A percentile compares a stretch with the other conserved stretches of the same genome.
Conservation (phyloP, 1,139 yeast species). For the Kodamaea alishanica region DNA sequence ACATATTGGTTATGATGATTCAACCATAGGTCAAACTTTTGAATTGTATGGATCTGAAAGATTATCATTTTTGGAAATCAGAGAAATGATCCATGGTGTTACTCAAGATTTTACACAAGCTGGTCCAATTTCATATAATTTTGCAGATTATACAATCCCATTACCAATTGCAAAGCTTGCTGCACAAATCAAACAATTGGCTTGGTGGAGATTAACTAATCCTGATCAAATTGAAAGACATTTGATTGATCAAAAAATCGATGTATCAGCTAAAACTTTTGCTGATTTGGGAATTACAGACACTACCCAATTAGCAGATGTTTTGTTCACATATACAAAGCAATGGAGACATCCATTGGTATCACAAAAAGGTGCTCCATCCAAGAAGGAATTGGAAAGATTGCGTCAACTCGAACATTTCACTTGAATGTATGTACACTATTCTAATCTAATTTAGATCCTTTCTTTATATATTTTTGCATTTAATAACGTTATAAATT, state of each 20-base stretch:
- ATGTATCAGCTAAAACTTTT: slow-evolving; percentile 61
- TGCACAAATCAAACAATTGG: slow-evolving; percentile 47
- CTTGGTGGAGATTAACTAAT: slow-evolving; percentile 69
- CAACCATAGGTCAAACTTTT: slow-evolving; percentile 71
- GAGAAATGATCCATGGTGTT: slow-evolving; percentile 66
- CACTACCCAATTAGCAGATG: slow-evolving; percentile 65
- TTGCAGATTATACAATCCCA: slow-evolving; percentile 42
- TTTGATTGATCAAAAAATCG: slow-evolving; percentile 63
- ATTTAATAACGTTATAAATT: too few relatives aligned
- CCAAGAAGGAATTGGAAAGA: slow-evolving; percentile 39
- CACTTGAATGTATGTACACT: too few relatives aligned
- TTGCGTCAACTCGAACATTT: slow-evolving; percentile 48
- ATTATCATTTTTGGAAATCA: slow-evolving; percentile 59
- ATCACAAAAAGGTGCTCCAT: slow-evolving; percentile 45
- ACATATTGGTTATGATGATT: slow-evolving; percentile 75
- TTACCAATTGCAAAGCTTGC: slow-evolving; percentile 43
- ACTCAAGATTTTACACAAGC: slow-evolving; percentile 56
- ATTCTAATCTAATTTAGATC: too few relatives aligned
- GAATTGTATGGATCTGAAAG: slow-evolving; percentile 76
- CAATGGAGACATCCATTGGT: slow-evolving; percentile 52
- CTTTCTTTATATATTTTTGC: too few relatives aligned
- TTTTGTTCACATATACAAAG: slow-evolving; percentile 61
- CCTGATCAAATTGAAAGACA: slow-evolving; percentile 79
- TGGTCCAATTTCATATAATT: slow-evolving; percentile 55
- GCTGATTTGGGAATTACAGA: slow-evolving; percentile 66